These are phyloP conservation scores for Notholithocarpus densiflorus DNA, from an alignment of 306 rosid genomes.

Conservation along the genomic window DNA sequence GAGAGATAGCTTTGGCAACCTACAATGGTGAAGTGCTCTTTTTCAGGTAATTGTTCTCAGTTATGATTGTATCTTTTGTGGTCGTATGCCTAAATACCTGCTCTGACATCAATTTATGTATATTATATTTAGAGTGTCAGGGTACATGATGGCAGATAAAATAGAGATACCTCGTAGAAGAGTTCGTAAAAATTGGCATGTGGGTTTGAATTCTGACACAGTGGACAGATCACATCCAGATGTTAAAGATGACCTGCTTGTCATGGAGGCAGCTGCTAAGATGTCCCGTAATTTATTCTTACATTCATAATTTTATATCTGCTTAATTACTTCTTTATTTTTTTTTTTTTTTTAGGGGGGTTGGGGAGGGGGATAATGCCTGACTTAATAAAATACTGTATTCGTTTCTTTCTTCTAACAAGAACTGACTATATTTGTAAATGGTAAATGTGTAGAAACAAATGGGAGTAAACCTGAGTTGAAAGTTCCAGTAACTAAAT, in stretches of 20 bases:
- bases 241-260: conserved; percentile 72
- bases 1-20: conserved; percentile 93
- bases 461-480: conserved; percentile 34
- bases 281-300: conserved; percentile 48
- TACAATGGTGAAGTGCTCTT: conserved; percentile 97
- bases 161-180: conserved; percentile 81
- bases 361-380: not conserved
- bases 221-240: conserved; percentile 93
- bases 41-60: conserved; percentile 67
- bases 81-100: not conserved
- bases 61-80: not conserved
- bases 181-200: conserved; percentile 83
- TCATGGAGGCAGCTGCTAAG: conserved; percentile 48
- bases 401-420: not conserved
- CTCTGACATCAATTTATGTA: not conserved
- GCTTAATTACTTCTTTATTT: not conserved
- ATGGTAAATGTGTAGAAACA: conserved; percentile 46
- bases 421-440: conserved; percentile 12
- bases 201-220: conserved; percentile 63
- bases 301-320: conserved; percentile 3
- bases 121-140: conserved; percentile 69
- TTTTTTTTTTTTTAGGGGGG: not conserved
- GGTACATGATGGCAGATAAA: conserved; percentile 94
- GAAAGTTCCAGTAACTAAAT: conserved; percentile 39
- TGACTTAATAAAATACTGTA: conserved; percentile 13